Evolutionary conservation across 1,284 basidiomycete species (phyloP).

Genomic region (Peniophora sp.): DNA sequence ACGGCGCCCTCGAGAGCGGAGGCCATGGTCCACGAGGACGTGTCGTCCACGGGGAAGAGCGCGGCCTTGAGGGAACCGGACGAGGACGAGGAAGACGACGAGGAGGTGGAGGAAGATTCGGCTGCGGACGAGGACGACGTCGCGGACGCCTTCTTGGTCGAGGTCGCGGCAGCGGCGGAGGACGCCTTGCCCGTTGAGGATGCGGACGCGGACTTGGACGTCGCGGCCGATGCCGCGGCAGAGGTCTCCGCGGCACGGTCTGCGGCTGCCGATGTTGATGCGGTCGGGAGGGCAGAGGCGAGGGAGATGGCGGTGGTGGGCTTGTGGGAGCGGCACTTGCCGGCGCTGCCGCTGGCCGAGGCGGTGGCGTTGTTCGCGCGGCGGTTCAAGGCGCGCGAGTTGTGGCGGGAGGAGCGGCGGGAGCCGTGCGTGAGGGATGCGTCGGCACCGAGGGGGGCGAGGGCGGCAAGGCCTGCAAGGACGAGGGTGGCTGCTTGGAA

Average conservation of each 20-base stretch:
- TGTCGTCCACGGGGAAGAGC: constrained; percentile 35
- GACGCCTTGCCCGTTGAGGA: background rate
- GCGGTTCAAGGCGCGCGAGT: background rate
- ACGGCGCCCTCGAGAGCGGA: constrained; percentile 23
- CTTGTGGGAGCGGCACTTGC: background rate
- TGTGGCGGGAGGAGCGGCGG: constrained; percentile 1
- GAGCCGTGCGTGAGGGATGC: background rate
- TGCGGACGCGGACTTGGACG: background rate
- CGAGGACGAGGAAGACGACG: constrained; percentile 1
- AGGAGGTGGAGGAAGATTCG: constrained; percentile 2
- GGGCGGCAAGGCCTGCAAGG: background rate
- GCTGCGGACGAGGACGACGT: constrained; percentile 1
- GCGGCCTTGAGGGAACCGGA: constrained; percentile 15
- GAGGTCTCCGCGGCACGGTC: background rate
- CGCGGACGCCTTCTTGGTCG: background rate
- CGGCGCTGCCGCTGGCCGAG: background rate
- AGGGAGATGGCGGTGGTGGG: background rate
- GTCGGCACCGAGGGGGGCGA: constrained; percentile 1
- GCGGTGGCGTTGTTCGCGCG: background rate
- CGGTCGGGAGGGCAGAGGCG: background rate
- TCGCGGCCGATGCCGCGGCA: background rate
- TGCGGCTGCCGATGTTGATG: background rate
- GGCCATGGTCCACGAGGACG: constrained; percentile 33
- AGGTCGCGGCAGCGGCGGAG: background rate
- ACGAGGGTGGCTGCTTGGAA: background rate